Conservation (phyloP, 192 early-diverging fungal species). For the Pilaira anomala region DNA sequence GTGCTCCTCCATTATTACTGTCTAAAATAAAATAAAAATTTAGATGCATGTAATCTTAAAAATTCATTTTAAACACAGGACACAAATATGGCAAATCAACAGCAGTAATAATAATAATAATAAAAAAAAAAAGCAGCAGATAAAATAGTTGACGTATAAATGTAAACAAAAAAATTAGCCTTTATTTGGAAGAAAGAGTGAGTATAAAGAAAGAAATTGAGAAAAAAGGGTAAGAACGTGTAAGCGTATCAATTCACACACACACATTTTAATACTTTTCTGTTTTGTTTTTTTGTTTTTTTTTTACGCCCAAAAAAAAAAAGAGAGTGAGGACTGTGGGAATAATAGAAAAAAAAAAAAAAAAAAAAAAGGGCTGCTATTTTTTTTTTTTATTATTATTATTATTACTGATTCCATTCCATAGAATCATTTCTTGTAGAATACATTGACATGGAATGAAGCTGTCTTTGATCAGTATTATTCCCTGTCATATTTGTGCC, state of each 20-base stretch:
- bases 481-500: neutral
- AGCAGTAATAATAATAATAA: too few relatives aligned
- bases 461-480: slow-evolving; percentile 12
- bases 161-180: too few relatives aligned
- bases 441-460: slow-evolving; percentile 14
- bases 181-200: too few relatives aligned
- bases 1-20: neutral
- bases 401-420: slow-evolving; percentile 12
- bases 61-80: neutral
- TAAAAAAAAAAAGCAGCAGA: too few relatives aligned
- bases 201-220: too few relatives aligned
- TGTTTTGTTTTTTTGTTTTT: neutral
- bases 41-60: neutral
- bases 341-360: neutral
- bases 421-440: slow-evolving; percentile 8
- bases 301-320: neutral
- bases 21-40: neutral
- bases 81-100: too few relatives aligned
- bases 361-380: neutral
- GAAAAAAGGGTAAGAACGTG: too few relatives aligned
- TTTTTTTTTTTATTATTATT: neutral
- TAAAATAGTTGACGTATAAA: too few relatives aligned
- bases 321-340: neutral
- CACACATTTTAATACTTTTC: neutral
- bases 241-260: too few relatives aligned